Evolutionary conservation across 78 protist genomes (phyloP).

Genomic region (Pelomyxa schiedti): DNA sequence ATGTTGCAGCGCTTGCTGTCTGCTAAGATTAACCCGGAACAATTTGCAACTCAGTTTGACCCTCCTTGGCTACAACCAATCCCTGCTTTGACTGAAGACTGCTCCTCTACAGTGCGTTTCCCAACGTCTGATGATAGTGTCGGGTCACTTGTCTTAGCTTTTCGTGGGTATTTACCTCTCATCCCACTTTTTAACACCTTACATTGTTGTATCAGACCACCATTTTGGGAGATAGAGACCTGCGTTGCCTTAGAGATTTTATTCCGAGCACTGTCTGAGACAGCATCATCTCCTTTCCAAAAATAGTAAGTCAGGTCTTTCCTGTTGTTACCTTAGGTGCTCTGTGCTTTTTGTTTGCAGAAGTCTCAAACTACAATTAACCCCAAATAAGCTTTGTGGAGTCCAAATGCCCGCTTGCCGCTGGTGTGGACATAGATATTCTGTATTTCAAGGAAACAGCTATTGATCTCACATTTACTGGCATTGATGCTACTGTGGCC

Average conservation of each 20-base stretch:
- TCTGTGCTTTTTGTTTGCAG: too few relatives aligned
- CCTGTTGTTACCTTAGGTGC: too few relatives aligned
- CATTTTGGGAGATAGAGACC: background rate
- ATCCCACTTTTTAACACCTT: too few relatives aligned
- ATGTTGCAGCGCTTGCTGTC: background rate
- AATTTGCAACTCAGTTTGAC: background rate
- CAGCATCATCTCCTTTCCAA: background rate
- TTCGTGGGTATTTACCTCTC: too few relatives aligned
- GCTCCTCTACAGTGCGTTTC: background rate
- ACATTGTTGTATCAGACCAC: background rate
- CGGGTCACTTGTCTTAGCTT: background rate
- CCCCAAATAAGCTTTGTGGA: constrained; percentile 1
- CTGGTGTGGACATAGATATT: background rate
- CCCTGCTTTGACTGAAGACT: background rate
- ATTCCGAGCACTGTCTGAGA: background rate
- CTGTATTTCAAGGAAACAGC: background rate
- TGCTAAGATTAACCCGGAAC: background rate
- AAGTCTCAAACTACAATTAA: too few relatives aligned
- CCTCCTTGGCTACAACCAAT: background rate
- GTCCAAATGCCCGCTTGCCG: background rate
- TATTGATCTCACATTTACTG: background rate
- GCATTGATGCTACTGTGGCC: too few relatives aligned
- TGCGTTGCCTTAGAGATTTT: background rate
- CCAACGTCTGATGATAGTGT: background rate
- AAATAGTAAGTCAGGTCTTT: too few relatives aligned